Base-by-base conservation (phyloP, 331 rosid species). In the Malus hybrid region DNA sequence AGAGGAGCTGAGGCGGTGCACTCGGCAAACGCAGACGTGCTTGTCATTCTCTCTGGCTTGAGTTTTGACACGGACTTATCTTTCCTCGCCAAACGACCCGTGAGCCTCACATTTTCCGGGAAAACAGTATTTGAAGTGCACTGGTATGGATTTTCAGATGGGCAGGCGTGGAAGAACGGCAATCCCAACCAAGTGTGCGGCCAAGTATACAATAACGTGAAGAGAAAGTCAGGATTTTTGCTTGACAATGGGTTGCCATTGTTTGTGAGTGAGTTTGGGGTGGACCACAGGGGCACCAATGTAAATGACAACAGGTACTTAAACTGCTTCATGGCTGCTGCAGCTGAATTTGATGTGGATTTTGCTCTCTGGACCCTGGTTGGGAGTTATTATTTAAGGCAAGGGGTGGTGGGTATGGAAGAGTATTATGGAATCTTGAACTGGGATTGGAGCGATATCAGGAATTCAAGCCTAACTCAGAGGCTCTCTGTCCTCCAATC, bases 1-100 rank as follows among this genome's bases (percentile, higher is more conserved):
- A 70, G 80, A 84, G 98, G 95, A 75, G 98, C 98, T 6, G 98
- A 91, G 84, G 93, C 95, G 3, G 89, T 91, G 44, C 96, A 94
- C 76, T 85, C 86, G 22, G 95, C 95, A 76, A 94, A 94, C 62
- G 82, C 91, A 27, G 83, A 94, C 36, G 86, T 91, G 71, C 90
- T 94, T 13, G 87, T 94, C 6, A 87, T 94, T 78, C 70, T 94
- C 13, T 94, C 98, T 3, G 98, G 98, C 71, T 78, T 94, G 7
- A 82, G 18, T 29, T 86, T 46, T 65, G 98, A 86, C 81, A 88
- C 29, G 29, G 93, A 91, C 73, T 77, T 94, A 2, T 86, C 98
- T 0, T 94, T 90, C 74, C 54, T 94, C n/a, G 10, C 33, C 31
- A 85, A 74, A 12, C 81, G 74, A 72, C 82, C 87, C 1, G 75